Percentiles rank a stretch among this genome's conserved stretches.
Evolutionary conservation across 495 filamentous ascomycete species (phyloP).

Genomic region (Xanthoparmelia taractica): DNA sequence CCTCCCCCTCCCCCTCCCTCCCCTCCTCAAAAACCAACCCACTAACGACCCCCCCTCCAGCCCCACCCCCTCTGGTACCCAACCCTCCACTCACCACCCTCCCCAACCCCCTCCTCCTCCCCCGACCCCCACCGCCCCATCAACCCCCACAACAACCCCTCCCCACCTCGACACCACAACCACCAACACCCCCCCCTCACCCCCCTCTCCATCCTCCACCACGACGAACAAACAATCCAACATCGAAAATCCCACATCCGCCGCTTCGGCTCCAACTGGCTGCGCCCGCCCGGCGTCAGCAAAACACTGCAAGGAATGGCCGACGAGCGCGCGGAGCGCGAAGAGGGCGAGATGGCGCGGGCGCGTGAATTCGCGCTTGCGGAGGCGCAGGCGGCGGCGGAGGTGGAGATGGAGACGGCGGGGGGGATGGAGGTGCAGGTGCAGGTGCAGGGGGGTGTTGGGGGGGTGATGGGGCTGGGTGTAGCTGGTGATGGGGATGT

Average conservation of each 20-base stretch:
- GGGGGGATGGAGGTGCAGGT: constrained; percentile 37
- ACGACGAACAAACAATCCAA: constrained; percentile 61
- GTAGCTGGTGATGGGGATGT: no score
- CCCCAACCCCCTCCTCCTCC: constrained; percentile 29
- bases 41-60: constrained; percentile 63
- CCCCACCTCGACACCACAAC: constrained; percentile 27
- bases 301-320: constrained; percentile 71
- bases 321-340: constrained; percentile 70
- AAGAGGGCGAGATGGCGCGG: constrained; percentile 66
- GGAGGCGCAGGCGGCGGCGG: constrained; percentile 28
- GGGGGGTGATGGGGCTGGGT: constrained; percentile 20
- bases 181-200: constrained; percentile 26
- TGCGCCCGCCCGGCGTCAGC: constrained; percentile 63
- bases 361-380: constrained; percentile 61
- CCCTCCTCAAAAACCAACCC: constrained; percentile 40
- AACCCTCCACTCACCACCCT: constrained; percentile 43
- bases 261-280: constrained; percentile 69
- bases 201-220: constrained; percentile 51
- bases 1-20: neutral
- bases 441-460: constrained; percentile 34
- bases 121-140: constrained; percentile 46
- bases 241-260: constrained; percentile 63
- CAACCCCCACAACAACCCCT: constrained; percentile 26
- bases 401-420: constrained; percentile 3
- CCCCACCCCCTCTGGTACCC: constrained; percentile 27